Conservation (phyloP, 1,284 basidiomycete genomes). For the Puccinia polysora region DNA sequence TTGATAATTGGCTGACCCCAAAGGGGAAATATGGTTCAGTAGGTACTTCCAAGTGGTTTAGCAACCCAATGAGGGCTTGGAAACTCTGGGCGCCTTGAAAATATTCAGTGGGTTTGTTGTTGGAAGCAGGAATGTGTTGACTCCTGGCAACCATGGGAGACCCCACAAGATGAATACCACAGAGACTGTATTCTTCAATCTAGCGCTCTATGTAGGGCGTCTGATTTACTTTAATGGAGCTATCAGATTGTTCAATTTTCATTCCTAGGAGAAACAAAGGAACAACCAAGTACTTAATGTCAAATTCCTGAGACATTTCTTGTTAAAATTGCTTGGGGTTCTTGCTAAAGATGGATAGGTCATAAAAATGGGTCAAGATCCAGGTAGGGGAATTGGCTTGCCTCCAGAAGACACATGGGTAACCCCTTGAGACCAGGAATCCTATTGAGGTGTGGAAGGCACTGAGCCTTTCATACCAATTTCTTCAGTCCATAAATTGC, state of each 20-base stretch:
- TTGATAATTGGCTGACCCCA: neutral
- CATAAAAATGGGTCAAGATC: neutral
- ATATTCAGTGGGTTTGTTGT: neutral
- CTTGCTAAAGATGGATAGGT: neutral
- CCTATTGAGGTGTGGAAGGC: neutral
- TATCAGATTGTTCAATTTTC: neutral
- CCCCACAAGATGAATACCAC: neutral
- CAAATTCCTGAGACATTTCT: neutral
- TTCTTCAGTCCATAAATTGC: neutral
- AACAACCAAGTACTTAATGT: neutral
- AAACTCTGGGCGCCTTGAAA: neutral
- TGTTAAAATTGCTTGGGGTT: neutral
- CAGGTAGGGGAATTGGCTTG: neutral
- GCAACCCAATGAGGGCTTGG: neutral
- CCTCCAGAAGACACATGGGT: neutral
- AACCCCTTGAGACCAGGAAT: neutral
- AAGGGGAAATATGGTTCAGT: neutral
- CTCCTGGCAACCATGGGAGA: neutral
- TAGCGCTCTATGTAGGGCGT: neutral
- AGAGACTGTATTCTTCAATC: neutral
- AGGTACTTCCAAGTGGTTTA: neutral
- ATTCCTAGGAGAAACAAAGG: neutral
- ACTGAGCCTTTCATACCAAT: neutral
- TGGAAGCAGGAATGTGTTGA: neutral
- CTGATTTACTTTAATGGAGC: neutral